Evolutionary conservation across 164 flowering plant genomes (phyloP), one percentile per base, ranked within the genome.

Genomic region (Santalum album): DNA sequence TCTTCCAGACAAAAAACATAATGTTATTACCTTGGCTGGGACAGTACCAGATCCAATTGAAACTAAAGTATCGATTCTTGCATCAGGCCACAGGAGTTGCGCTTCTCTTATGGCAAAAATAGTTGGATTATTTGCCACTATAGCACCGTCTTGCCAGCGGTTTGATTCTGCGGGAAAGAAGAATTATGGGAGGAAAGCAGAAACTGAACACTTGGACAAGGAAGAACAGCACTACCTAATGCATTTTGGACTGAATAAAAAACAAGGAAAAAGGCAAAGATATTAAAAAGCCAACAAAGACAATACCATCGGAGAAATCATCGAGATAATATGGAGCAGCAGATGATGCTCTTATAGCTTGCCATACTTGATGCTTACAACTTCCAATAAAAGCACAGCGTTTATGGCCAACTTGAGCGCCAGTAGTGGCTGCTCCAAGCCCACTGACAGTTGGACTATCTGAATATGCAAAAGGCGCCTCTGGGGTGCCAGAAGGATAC

Each of bases 141-240:
- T 90, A 36, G 97, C 99, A 42, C 99, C 99, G 78, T 94, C 99
- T 79, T 94, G 99, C 97, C 97, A 94, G 60, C 97, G 88, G 56
- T 81, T 68, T 23, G 66, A 67, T 67, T 80, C 99, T 94, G 58
- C 25, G 49, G 24, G 36, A 27, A 40, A 49, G 39, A 29, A 29
- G 34, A 29, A 29, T 29, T 9, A 9, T 3, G 9, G 23, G 23
- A 1, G 32, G 44, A 14, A 56, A 24, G 16, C 11, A 42, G n/a
- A 18, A 25, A 53, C 18, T 18, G 22, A 16, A 38, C 17, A 7
- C 42, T 38, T 38, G 16, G 7, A 26, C 18, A 7, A 55, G 21
- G 43, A 46, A 17, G 16, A 7, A 12, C 23, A 45, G 9, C 7
- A 51, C 7, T 7, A n/a, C 22, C 5, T 17, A 20, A 18, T 1